Evolutionary conservation across 306 rosid genomes (phyloP).

Genomic region (Purshia tridentata): DNA sequence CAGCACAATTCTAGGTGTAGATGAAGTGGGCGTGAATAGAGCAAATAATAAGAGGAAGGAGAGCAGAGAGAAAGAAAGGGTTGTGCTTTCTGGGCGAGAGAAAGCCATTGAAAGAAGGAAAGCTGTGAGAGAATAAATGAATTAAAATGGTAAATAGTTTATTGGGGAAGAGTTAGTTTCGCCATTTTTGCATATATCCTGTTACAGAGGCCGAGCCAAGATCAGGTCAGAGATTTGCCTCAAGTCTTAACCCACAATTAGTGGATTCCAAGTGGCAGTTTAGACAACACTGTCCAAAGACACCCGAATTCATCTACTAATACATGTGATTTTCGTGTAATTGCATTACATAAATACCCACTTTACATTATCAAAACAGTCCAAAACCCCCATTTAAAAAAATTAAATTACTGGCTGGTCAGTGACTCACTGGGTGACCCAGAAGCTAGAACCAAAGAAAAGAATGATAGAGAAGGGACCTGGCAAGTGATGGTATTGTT

Average conservation of each 20-base stretch:
- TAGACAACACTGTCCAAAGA: background rate
- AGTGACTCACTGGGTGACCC: background rate
- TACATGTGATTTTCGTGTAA: background rate
- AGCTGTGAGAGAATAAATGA: background rate
- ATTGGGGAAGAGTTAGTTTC: background rate
- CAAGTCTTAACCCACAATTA: background rate
- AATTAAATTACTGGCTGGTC: background rate
- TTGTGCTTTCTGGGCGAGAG: slow-evolving; percentile 5
- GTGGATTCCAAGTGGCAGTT: slow-evolving; percentile 10
- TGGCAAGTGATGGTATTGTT: slow-evolving; percentile 33
- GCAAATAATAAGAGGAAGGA: slow-evolving; percentile 27
- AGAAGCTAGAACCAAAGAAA: background rate
- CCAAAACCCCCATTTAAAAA: background rate
- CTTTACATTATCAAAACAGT: too few species aligned
- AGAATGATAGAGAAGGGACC: slow-evolving; percentile 14
- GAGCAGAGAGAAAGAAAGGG: slow-evolving; percentile 17
- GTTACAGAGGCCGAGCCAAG: slow-evolving; percentile 10
- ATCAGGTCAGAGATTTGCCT: slow-evolving; percentile 17
- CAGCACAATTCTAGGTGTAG: slow-evolving; percentile 14
- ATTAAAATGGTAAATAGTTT: too few species aligned
- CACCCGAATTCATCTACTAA: background rate
- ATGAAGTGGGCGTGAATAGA: slow-evolving; percentile 31
- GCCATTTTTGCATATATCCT: slow-evolving; percentile 19
- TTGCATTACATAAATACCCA: too few species aligned
- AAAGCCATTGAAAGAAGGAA: slow-evolving; percentile 37